Conservation (phyloP, 2,329 filamentous ascomycete genomes). For the Epichloe sylvatica region DNA sequence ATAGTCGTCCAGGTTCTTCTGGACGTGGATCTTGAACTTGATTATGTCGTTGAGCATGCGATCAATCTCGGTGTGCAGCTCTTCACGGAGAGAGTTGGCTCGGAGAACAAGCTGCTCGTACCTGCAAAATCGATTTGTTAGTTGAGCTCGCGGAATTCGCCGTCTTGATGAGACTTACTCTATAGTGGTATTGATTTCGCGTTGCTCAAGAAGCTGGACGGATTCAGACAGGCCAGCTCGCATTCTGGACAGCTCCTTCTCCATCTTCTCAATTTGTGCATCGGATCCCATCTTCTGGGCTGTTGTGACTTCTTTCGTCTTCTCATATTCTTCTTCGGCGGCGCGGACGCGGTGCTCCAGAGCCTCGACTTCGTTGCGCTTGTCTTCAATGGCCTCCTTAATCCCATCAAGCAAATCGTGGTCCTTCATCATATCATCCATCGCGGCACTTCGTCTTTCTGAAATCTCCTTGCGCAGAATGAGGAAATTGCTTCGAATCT, state of each 20-base stretch:
- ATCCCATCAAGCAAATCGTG: conserved; percentile 88
- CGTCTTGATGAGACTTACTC: conserved; percentile 45
- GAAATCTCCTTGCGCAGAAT: conserved; percentile 77
- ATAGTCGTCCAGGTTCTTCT: conserved; percentile 84
- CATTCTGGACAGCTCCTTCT: conserved; percentile 95
- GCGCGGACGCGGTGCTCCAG: conserved; percentile 77
- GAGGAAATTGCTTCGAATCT: conserved; percentile 66
- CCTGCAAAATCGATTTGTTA: conserved; percentile 27
- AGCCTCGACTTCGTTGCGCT: conserved; percentile 80
- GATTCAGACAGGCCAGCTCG: conserved; percentile 68
- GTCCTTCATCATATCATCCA: conserved; percentile 88
- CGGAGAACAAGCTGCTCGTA: conserved; percentile 85
- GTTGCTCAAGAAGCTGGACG: conserved; percentile 82
- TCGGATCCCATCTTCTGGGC: conserved; percentile 82
- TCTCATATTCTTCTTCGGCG: conserved; percentile 87
- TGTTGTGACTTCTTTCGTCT: conserved; percentile 72
- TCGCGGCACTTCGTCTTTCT: conserved; percentile 66
- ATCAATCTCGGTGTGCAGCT: conserved; percentile 94
- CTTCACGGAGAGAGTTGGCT: conserved; percentile 75
- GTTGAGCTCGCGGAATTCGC: neutral
- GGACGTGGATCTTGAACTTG: conserved; percentile 95
- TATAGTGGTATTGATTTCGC: conserved; percentile 92
- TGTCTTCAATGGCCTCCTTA: conserved; percentile 94
- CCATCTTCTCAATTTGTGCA: conserved; percentile 95
- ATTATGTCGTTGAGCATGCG: conserved; percentile 93